Evolutionary conservation across 495 filamentous ascomycete genomes (phyloP).

Genomic region (Annulohypoxylon bovei): DNA sequence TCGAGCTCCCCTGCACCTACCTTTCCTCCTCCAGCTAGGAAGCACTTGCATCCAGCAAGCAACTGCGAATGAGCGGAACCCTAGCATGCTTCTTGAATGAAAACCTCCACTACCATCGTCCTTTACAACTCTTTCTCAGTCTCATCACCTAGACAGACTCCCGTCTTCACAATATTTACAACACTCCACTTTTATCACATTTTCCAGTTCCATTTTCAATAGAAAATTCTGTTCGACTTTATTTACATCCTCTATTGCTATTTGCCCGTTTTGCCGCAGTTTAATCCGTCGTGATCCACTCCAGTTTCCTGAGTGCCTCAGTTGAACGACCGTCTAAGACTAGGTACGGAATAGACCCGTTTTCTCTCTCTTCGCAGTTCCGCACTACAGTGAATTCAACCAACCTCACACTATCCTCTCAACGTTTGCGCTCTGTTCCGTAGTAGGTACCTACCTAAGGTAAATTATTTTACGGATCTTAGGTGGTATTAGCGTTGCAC

Average conservation of each 20-base stretch:
- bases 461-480: slow-evolving; percentile 25
- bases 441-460: slow-evolving; percentile 22
- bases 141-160: background rate
- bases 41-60: background rate
- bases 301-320: slow-evolving; percentile 3
- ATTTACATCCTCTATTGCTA: background rate
- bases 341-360: slow-evolving; percentile 12
- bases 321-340: slow-evolving; percentile 24
- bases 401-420: slow-evolving; percentile 23
- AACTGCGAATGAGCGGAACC: slow-evolving; percentile 4
- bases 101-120: slow-evolving; percentile 20
- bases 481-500: slow-evolving; percentile 28
- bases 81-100: slow-evolving; percentile 14
- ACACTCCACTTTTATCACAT: slow-evolving; percentile 28
- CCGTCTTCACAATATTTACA: slow-evolving; percentile 5
- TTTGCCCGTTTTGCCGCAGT: slow-evolving; percentile 19
- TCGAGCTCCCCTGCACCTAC: slow-evolving; percentile 12
- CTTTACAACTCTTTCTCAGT: slow-evolving; percentile 4
- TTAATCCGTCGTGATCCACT: slow-evolving; percentile 24
- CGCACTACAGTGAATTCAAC: slow-evolving; percentile 29
- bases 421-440: slow-evolving; percentile 31
- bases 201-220: background rate
- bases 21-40: background rate
- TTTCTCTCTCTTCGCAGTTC: slow-evolving; percentile 7
- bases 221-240: background rate